Conservation (phyloP, 129 eudicot species). For the Flaveria linearis region DNA sequence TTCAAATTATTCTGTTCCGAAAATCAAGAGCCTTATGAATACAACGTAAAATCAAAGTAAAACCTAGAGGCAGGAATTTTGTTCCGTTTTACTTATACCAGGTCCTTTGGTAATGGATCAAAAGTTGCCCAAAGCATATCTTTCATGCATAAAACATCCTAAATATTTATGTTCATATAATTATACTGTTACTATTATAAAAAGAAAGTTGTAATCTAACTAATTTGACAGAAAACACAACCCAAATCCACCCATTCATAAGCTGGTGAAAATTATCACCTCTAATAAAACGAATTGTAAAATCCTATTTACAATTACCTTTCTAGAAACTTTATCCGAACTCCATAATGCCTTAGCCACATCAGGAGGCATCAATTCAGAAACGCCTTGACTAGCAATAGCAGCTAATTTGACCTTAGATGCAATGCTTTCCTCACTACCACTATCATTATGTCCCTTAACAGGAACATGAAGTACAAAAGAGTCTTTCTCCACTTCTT, state of each 20-base stretch:
- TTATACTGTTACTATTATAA: no score
- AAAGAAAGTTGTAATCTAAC: no score
- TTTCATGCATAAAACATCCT: no score
- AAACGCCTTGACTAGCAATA: constrained; percentile 63
- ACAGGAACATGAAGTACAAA: constrained; percentile 83
- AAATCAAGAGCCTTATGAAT: no score
- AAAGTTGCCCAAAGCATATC: no score
- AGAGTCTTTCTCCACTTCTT: constrained; percentile 76
- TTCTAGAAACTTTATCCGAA: constrained; percentile 77
- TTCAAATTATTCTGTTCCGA: no score
- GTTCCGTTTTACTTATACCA: no score
- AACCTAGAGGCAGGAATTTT: no score
- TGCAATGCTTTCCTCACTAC: constrained; percentile 47
- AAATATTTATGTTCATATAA: no score
- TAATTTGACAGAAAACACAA: not conserved
- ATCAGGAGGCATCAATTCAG: constrained; percentile 97
- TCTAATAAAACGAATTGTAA: not conserved
- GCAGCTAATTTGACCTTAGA: constrained; percentile 69
- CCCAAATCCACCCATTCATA: not conserved
- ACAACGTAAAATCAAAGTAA: no score
- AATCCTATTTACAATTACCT: constrained; percentile 47
- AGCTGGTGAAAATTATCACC: constrained; percentile 2
- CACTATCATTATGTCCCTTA: constrained; percentile 46
- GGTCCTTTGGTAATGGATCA: no score
- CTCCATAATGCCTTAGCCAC: constrained; percentile 88